Evolutionary conservation across 768 basidiomycete genomes (phyloP), one percentile per base, ranked within the genome.

Genomic region (Lactifluus volemus): DNA sequence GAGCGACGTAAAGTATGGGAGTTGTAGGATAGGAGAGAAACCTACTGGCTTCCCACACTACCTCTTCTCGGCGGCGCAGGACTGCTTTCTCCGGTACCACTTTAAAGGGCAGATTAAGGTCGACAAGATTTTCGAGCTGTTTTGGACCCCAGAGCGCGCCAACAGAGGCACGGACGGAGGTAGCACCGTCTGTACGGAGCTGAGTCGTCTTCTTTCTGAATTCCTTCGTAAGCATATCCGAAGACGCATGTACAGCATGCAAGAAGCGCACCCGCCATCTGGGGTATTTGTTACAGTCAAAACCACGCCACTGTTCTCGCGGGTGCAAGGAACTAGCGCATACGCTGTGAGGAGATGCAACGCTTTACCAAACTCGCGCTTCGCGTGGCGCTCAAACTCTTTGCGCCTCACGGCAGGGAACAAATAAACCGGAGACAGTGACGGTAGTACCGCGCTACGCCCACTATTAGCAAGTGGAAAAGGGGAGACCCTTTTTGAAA

Each of bases 291-390:
- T 84, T 1, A 90, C 92, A 0, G 81, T 79, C 10, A 98, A 71
- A 38, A 92, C 79, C 15, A 95, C 84, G 0, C 86, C 88, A 3
- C 72, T 75, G 61, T 80, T 75, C 61, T 77, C 76, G 47, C 72
- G 67, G 14, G 80, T 74, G 57, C 90, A 92, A 0, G 91, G 92
- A 0, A 91, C 86, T 4, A 99, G 76, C 0, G 94, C 95, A 72
- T 98, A 99, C 0, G 90, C 92, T 49, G 86, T 84, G 45, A 98
- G 73, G 15, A 97, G 75, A 6, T 80, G 75, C n/a, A 98, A 70
- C 1, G 89, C 88, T 68, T 97, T 97, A 4, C 76, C 83, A 68
- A 89, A 95, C 67, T 98, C 96, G 45, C 93, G 83, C 70, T 96
- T 98, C 1, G 79, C 77, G 66, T 96, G 94, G 56, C 91, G 77